Percentiles rank a stretch among this genome's conserved stretches.
These are phyloP conservation scores for Paraphoma chrysanthemicola DNA, from an alignment of 2,329 filamentous ascomycete genomes.

Conservation along the genomic window DNA sequence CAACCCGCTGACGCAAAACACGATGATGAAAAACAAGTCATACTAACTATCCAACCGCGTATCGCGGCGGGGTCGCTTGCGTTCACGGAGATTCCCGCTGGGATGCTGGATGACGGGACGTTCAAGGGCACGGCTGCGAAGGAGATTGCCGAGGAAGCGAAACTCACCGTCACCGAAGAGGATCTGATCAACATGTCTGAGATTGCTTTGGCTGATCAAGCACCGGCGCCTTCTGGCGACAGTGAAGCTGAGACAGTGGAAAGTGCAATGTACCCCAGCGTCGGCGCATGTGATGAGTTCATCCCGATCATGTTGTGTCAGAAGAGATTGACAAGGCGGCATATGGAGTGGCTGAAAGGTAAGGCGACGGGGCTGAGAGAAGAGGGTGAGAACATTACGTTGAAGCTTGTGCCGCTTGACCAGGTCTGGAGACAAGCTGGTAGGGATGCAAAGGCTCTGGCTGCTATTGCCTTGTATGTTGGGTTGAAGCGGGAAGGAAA, in stretches of 20 bases:
- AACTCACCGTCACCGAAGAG: constrained; percentile 56
- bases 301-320: constrained; percentile 64
- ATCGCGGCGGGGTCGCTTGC: constrained; percentile 62
- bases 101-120: constrained; percentile 65
- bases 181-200: constrained; percentile 64
- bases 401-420: constrained; percentile 61
- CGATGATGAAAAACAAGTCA: constrained; percentile 50
- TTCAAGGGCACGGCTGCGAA: constrained; percentile 63
- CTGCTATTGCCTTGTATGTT: constrained; percentile 63
- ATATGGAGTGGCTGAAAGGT: constrained; percentile 60
- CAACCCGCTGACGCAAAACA: constrained; percentile 56
- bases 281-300: constrained; percentile 66
- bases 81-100: constrained; percentile 65
- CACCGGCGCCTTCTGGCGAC: neutral
- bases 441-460: constrained; percentile 64
- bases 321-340: constrained; percentile 56
- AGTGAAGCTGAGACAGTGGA: constrained; percentile 1
- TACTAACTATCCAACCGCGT: constrained; percentile 65
- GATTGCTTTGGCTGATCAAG: constrained; percentile 49
- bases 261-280: constrained; percentile 60
- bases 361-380: constrained; percentile 62
- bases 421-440: constrained; percentile 62
- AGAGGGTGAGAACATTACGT: constrained; percentile 65
- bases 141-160: constrained; percentile 65
- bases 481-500: constrained; percentile 58